Percentiles rank a stretch among this genome's conserved stretches.
Evolutionary conservation across 1,284 basidiomycete genomes (phyloP).

Genomic region (Rhodotorula mucilaginosa): DNA sequence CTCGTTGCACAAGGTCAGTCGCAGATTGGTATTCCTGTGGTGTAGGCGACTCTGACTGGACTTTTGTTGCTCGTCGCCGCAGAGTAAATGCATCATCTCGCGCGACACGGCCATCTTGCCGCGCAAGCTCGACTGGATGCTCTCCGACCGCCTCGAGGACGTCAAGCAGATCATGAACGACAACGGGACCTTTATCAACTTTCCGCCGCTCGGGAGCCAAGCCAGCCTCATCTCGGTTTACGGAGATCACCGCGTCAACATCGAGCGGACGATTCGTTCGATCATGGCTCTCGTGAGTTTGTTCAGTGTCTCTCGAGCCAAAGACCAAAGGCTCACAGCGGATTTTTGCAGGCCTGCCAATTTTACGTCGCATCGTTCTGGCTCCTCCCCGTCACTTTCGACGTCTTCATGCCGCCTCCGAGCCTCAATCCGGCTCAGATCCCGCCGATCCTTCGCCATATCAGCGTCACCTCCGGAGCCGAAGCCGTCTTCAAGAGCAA

Average conservation of each 20-base stretch:
- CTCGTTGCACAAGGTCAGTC: conserved; percentile 73
- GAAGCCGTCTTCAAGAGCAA: conserved; percentile 97
- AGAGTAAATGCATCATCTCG: conserved; percentile 89
- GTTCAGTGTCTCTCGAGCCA: too few species aligned
- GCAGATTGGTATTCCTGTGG: neutral
- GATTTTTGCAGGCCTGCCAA: conserved; percentile 70
- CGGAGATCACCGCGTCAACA: conserved; percentile 91
- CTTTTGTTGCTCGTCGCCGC: conserved; percentile 8
- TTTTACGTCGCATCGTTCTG: conserved; percentile 95
- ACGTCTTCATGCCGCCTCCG: conserved; percentile 75
- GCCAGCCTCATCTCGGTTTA: conserved; percentile 90
- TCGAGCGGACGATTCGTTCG: conserved; percentile 89
- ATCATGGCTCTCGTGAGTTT: conserved; percentile 85
- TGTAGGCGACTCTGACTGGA: too few species aligned
- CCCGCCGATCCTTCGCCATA: conserved; percentile 77
- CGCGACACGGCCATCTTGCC: conserved; percentile 91
- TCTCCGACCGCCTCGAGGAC: conserved; percentile 87
- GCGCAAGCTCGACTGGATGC: conserved; percentile 96
- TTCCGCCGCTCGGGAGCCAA: conserved; percentile 79
- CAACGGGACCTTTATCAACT: conserved; percentile 92
- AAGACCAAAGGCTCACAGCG: conserved; percentile 2
- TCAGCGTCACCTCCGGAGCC: conserved; percentile 81
- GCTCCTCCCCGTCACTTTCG: conserved; percentile 90
- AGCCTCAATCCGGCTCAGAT: conserved; percentile 81
- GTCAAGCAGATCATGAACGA: conserved; percentile 89